Conservation (phyloP, 768 basidiomycete genomes). For the Inosperma sp. region DNA sequence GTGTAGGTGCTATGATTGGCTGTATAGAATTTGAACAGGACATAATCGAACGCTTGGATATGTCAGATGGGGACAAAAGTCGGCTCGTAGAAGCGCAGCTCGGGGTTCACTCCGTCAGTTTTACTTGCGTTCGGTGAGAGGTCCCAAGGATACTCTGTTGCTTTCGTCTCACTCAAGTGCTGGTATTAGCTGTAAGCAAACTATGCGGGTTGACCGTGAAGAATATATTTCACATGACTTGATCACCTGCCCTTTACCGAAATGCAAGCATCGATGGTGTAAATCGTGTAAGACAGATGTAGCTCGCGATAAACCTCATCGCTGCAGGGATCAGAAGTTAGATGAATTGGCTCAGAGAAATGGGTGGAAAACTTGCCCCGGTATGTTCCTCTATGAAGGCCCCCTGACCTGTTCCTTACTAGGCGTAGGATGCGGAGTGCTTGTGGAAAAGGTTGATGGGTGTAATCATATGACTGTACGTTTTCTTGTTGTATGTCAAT, state of each 20-base stretch:
- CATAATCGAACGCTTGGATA: slow-evolving; percentile 12
- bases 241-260: slow-evolving; percentile 22
- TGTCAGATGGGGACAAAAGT: slow-evolving; percentile 10
- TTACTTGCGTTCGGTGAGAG: slow-evolving; percentile 17
- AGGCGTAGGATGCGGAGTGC: slow-evolving; percentile 40
- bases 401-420: not conserved
- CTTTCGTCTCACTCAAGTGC: not conserved
- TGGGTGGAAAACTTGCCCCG: slow-evolving; percentile 45
- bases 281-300: slow-evolving; percentile 20
- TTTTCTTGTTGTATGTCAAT: not conserved
- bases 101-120: slow-evolving; percentile 7
- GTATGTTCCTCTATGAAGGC: slow-evolving; percentile 23
- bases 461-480: slow-evolving; percentile 60
- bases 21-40: slow-evolving; percentile 14
- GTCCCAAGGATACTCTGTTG: not conserved
- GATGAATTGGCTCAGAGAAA: slow-evolving; percentile 23
- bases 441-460: slow-evolving; percentile 46
- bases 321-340: slow-evolving; percentile 25
- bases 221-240: slow-evolving; percentile 18
- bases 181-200: slow-evolving; percentile 24
- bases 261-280: slow-evolving; percentile 23
- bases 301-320: slow-evolving; percentile 14
- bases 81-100: slow-evolving; percentile 18
- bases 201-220: slow-evolving; percentile 22
- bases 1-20: not conserved